Percentiles rank a stretch among this genome's conserved stretches.
Evolutionary conservation across 495 filamentous ascomycete genomes (phyloP).

Genomic region (Neurospora terricola): DNA sequence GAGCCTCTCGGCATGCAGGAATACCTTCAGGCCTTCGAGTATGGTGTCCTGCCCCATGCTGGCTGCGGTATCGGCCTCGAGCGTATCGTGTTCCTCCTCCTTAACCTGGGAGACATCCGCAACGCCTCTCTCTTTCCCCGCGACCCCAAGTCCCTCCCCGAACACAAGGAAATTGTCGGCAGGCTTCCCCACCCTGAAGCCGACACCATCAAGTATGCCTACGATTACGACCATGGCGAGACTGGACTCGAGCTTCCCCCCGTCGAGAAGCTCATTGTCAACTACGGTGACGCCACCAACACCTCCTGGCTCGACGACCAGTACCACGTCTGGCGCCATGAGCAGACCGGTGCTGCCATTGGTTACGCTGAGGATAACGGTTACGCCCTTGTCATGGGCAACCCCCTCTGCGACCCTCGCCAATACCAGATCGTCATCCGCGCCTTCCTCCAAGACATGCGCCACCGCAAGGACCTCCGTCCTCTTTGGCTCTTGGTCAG

Average conservation of each 20-base stretch:
- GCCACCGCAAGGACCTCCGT: slow-evolving; percentile 57
- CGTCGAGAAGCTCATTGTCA: slow-evolving; percentile 72
- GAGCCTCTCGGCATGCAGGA: slow-evolving; percentile 71
- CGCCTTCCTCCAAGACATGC: slow-evolving; percentile 63
- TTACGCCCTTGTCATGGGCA: slow-evolving; percentile 69
- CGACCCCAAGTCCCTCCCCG: slow-evolving; percentile 71
- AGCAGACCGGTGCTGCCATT: slow-evolving; percentile 64
- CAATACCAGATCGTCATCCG: slow-evolving; percentile 63
- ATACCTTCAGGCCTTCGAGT: slow-evolving; percentile 81
- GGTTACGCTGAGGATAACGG: slow-evolving; percentile 63
- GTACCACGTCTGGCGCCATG: slow-evolving; percentile 73
- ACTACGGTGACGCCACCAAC: slow-evolving; percentile 82
- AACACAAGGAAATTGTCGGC: slow-evolving; percentile 32
- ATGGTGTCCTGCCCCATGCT: slow-evolving; percentile 80
- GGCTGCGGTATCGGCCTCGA: slow-evolving; percentile 88
- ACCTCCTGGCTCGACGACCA: slow-evolving; percentile 80
- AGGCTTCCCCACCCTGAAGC: slow-evolving; percentile 68
- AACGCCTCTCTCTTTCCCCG: slow-evolving; percentile 75
- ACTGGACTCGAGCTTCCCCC: slow-evolving; percentile 49
- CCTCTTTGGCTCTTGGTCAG: slow-evolving; percentile 76
- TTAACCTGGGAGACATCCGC: slow-evolving; percentile 81
- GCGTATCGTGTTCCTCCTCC: slow-evolving; percentile 71
- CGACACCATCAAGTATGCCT: slow-evolving; percentile 54
- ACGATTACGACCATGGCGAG: slow-evolving; percentile 29
- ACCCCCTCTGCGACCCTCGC: slow-evolving; percentile 63